These are phyloP conservation scores for Umbellularia californica DNA, from an alignment of 164 flowering plant species.

Conservation along the genomic window DNA sequence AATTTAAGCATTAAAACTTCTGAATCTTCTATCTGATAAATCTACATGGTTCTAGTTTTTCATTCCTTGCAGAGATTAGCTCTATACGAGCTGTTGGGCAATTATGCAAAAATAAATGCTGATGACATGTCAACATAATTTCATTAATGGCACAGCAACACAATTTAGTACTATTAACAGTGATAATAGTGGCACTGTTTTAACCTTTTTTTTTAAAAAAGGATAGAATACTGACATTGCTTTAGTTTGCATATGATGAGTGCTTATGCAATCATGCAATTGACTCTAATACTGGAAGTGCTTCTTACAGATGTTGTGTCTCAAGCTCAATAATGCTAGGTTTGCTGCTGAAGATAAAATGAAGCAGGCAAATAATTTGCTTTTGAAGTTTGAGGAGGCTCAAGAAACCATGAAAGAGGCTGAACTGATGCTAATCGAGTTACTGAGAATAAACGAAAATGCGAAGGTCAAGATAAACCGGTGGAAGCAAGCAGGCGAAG, in stretches of 20 bases:
- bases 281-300: slow-evolving; percentile 1
- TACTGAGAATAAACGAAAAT: slow-evolving; percentile 51
- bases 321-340: slow-evolving; percentile 14
- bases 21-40: not conserved
- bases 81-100: not conserved
- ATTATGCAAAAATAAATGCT: not conserved
- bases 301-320: slow-evolving; percentile 6
- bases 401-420: slow-evolving; percentile 66
- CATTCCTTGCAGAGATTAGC: not conserved
- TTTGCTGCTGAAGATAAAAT: slow-evolving; percentile 27
- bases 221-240: not conserved
- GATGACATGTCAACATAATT: not conserved
- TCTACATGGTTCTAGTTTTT: not conserved
- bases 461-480: slow-evolving; percentile 36
- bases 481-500: slow-evolving; percentile 54
- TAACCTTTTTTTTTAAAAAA: not conserved
- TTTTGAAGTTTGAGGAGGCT: slow-evolving; percentile 61
- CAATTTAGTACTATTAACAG: not conserved
- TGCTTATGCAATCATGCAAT: not conserved
- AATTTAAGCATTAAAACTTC: not conserved
- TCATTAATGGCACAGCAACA: not conserved
- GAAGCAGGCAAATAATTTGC: slow-evolving; percentile 31
- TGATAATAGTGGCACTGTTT: not conserved
- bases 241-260: not conserved
- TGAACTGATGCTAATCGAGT: slow-evolving; percentile 57